A percentile compares a stretch with the other conserved stretches of the same genome.
Evolutionary conservation across 805 yeast genomes (phyloP).

Genomic region (Pichia pseudocactophila): DNA sequence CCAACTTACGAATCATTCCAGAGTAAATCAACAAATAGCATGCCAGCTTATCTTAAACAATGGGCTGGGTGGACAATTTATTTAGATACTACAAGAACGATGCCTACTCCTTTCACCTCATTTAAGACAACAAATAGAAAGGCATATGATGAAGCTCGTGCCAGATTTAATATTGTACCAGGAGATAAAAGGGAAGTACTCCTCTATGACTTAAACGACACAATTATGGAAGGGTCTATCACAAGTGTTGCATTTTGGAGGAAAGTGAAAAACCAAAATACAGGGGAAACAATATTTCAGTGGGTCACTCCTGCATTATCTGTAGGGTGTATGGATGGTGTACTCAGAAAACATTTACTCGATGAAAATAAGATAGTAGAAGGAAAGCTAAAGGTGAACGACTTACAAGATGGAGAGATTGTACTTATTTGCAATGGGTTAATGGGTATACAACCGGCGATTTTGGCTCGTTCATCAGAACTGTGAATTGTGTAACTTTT

Average conservation of each 20-base stretch:
- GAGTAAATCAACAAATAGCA: not conserved
- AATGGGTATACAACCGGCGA: conserved; percentile 66
- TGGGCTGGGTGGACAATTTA: conserved; percentile 47
- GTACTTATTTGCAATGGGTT: conserved; percentile 74
- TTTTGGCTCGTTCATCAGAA: too few species aligned
- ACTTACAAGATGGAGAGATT: conserved; percentile 56
- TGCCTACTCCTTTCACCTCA: conserved; percentile 69
- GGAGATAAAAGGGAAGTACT: conserved; percentile 48
- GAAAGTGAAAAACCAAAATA: conserved; percentile 20
- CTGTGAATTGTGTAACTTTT: too few species aligned
- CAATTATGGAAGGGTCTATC: conserved; percentile 73
- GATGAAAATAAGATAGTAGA: conserved; percentile 20
- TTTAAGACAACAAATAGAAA: conserved; percentile 76
- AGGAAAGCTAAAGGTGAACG: conserved; percentile 30
- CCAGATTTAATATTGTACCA: conserved; percentile 32
- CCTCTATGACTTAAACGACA: conserved; percentile 48
- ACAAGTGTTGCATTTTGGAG: conserved; percentile 66
- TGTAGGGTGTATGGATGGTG: conserved; percentile 82
- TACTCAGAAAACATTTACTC: conserved; percentile 56
- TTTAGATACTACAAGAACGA: conserved; percentile 44
- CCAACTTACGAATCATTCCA: conserved; percentile 6
- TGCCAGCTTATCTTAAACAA: conserved; percentile 2
- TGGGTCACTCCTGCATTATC: conserved; percentile 82
- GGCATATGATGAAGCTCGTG: conserved; percentile 55
- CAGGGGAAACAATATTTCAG: conserved; percentile 26